A percentile compares a stretch with the other conserved stretches of the same genome.
Conservation (phyloP, 2,329 filamentous ascomycete species). For the Calonectria fujianensis region DNA sequence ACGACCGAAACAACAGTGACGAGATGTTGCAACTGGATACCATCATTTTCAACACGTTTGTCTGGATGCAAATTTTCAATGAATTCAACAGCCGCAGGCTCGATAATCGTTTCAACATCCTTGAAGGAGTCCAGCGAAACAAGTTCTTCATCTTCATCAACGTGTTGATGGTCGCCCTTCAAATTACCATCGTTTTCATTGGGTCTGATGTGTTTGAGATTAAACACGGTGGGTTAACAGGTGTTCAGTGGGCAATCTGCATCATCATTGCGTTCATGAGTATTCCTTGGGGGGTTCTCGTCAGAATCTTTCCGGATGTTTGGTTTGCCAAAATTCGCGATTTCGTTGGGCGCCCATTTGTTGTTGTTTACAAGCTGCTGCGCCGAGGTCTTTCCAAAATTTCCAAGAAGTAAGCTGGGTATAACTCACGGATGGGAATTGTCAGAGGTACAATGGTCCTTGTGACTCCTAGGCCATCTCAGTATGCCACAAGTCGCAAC, state of each 20-base stretch:
- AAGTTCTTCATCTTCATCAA: slow-evolving; percentile 76
- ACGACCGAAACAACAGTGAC: slow-evolving; percentile 57
- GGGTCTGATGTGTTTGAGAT: slow-evolving; percentile 57
- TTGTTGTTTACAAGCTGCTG: not conserved
- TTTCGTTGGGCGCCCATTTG: not conserved
- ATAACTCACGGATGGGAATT: too few relatives aligned
- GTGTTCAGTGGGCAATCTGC: slow-evolving; percentile 13
- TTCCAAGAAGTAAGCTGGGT: too few relatives aligned
- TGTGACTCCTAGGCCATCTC: too few relatives aligned
- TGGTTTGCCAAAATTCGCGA: slow-evolving; percentile 6
- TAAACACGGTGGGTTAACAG: not conserved
- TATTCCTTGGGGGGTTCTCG: slow-evolving; percentile 5
- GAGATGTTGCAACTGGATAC: slow-evolving; percentile 67
- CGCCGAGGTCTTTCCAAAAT: not conserved
- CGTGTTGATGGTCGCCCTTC: slow-evolving; percentile 73
- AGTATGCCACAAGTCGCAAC: too few relatives aligned
- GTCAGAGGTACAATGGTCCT: too few relatives aligned
- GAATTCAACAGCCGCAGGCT: slow-evolving; percentile 76
- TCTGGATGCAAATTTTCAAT: slow-evolving; percentile 83
- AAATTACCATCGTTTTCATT: slow-evolving; percentile 75
- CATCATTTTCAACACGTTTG: slow-evolving; percentile 80
- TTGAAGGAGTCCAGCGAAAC: slow-evolving; percentile 69
- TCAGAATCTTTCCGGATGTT: not conserved
- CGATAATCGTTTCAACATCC: slow-evolving; percentile 1
- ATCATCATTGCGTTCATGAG: slow-evolving; percentile 9